These are phyloP conservation scores for Dactylellina leptospora DNA, from an alignment of 2,329 filamentous ascomycete species.

Conservation along the genomic window DNA sequence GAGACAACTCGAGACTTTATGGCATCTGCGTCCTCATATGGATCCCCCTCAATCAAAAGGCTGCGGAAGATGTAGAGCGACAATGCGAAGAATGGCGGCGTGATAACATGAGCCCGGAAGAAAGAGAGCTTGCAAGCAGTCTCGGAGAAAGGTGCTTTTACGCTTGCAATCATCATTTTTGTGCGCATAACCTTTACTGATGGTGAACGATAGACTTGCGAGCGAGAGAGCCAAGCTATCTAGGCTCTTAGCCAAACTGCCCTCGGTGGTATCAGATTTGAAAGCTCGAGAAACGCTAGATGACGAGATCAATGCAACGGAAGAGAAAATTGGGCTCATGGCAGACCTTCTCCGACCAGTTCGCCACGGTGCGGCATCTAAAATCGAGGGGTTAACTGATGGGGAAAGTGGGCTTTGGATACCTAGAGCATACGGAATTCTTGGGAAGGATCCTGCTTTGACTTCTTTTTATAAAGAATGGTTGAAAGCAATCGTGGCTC, in stretches of 20 bases:
- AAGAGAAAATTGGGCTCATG: slow-evolving; percentile 98
- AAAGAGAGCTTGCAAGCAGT: slow-evolving; percentile 89
- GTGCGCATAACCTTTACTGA: not conserved
- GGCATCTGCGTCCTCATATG: slow-evolving; percentile 91
- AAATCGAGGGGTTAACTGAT: slow-evolving; percentile 94
- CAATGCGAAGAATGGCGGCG: slow-evolving; percentile 87
- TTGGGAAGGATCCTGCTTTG: slow-evolving; percentile 82
- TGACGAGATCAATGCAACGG: slow-evolving; percentile 92
- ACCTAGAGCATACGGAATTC: slow-evolving; percentile 88
- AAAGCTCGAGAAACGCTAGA: slow-evolving; percentile 83
- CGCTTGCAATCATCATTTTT: too few species aligned
- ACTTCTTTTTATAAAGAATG: slow-evolving; percentile 98
- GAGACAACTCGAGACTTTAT: slow-evolving; percentile 89
- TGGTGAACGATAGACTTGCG: slow-evolving; percentile 68
- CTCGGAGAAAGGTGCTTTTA: slow-evolving; percentile 74
- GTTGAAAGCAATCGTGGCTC: slow-evolving; percentile 90
- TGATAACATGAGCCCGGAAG: slow-evolving; percentile 85
- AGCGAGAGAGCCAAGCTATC: slow-evolving; percentile 89
- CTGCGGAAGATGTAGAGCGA: slow-evolving; percentile 82
- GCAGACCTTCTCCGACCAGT: slow-evolving; percentile 92
- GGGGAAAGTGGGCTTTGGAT: slow-evolving; percentile 97
- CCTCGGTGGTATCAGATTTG: slow-evolving; percentile 80
- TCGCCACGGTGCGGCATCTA: slow-evolving; percentile 91
- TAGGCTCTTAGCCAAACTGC: slow-evolving; percentile 82
- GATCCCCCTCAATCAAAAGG: slow-evolving; percentile 82